phyloP scores from a whole-genome alignment of 1,139 yeast species.

The Geotrichum fermentans region DNA sequence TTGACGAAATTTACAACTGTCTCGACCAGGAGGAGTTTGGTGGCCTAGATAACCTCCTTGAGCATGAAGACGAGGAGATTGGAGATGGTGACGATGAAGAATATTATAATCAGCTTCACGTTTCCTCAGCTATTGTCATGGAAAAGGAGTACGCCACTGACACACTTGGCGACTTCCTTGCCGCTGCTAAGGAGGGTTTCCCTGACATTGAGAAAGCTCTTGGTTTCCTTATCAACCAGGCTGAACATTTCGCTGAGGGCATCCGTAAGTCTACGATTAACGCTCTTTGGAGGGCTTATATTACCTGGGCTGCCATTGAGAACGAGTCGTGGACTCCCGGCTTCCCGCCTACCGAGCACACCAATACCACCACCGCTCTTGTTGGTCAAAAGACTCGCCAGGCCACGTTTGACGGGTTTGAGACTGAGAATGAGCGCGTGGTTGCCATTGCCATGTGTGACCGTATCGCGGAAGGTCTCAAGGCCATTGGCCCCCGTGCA shows the following conservation, averaged over 20 bases:
- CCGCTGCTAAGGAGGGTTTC: constrained; percentile 77
- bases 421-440: constrained; percentile 72
- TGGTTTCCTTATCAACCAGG: constrained; percentile 61
- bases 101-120: constrained; percentile 65
- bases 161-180: constrained; percentile 83
- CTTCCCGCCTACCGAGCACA: constrained; percentile 46
- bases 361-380: constrained; percentile 44
- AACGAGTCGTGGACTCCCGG: constrained; percentile 60
- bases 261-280: constrained; percentile 83
- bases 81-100: constrained; percentile 43
- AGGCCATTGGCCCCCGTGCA: constrained; percentile 65
- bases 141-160: constrained; percentile 97
- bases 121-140: constrained; percentile 90
- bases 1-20: constrained; percentile 80
- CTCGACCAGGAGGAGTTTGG: constrained; percentile 59
- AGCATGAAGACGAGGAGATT: constrained; percentile 31
- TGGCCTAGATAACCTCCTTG: constrained; percentile 35
- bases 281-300: constrained; percentile 77
- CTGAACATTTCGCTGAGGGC: constrained; percentile 78
- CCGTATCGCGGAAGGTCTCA: constrained; percentile 63
- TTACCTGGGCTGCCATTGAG: constrained; percentile 54
- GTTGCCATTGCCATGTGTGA: constrained; percentile 80
- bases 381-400: constrained; percentile 64
- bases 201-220: constrained; percentile 72
- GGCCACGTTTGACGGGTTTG: constrained; percentile 57